phyloP scores from a whole-genome alignment of 805 yeast genomes.

The Cyberlindnera lachancei region DNA sequence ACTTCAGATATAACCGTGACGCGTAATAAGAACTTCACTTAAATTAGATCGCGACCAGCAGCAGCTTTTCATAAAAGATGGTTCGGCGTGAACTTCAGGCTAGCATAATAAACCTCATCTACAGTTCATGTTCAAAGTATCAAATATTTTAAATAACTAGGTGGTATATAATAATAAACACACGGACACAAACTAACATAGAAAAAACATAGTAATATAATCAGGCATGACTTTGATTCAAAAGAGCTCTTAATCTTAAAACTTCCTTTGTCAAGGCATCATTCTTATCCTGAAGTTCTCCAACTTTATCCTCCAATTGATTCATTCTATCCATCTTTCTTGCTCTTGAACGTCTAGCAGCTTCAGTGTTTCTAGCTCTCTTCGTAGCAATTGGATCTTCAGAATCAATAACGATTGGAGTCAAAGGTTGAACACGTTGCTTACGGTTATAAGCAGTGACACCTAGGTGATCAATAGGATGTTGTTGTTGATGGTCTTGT shows the following conservation, averaged over 20 bases:
- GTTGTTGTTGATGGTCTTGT: constrained; percentile 2
- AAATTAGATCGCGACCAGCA: too few relatives aligned
- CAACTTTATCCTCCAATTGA: constrained; percentile 75
- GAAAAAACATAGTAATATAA: too few relatives aligned
- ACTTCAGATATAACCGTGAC: too few relatives aligned
- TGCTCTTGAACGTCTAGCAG: constrained; percentile 93
- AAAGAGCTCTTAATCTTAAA: constrained; percentile 43
- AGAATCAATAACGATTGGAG: constrained; percentile 54
- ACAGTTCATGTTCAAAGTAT: too few relatives aligned
- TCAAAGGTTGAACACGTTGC: constrained; percentile 63
- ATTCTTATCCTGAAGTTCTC: constrained; percentile 53
- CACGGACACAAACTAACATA: too few relatives aligned
- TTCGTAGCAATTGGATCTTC: constrained; percentile 69
- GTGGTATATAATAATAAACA: too few relatives aligned
- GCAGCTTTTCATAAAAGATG: too few relatives aligned
- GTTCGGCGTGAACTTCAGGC: too few relatives aligned
- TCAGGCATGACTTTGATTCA: constrained; percentile 23
- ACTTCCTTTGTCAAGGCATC: constrained; percentile 57
- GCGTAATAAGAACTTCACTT: too few relatives aligned
- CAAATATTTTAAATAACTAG: too few relatives aligned
- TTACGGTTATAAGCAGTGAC: constrained; percentile 72
- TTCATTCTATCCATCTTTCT: constrained; percentile 83
- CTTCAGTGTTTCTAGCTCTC: constrained; percentile 93
- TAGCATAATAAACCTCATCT: too few relatives aligned
- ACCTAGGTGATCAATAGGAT: constrained; percentile 57